A percentile compares a stretch with the other conserved stretches of the same genome.
Conservation (phyloP, 148 eudicot species). For the Mesembryanthemum crystallinum region DNA sequence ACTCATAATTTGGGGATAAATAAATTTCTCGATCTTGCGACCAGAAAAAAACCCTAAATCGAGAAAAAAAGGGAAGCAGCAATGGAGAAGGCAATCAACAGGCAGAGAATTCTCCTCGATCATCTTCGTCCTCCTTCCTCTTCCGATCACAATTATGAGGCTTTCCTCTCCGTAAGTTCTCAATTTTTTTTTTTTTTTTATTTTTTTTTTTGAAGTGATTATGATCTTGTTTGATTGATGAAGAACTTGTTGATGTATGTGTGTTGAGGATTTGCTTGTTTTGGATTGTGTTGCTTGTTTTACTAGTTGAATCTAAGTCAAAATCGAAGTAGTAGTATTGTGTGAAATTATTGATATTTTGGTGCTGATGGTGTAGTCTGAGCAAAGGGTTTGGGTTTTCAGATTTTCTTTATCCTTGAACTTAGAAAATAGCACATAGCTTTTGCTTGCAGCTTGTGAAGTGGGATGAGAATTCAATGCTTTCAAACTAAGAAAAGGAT, state of each 20-base stretch:
- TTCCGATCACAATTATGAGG: slow-evolving; percentile 33
- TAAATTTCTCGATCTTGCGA: too few relatives aligned
- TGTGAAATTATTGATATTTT: too few relatives aligned
- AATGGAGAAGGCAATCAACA: slow-evolving; percentile 49
- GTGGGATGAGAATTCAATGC: not conserved
- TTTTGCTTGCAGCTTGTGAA: not conserved
- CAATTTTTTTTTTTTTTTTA: not conserved
- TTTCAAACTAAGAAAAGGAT: not conserved
- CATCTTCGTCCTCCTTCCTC: slow-evolving; percentile 48
- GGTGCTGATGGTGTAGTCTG: too few relatives aligned
- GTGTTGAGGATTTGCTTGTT: not conserved
- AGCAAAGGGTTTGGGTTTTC: too few relatives aligned
- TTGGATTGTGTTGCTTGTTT: not conserved
- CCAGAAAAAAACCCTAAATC: too few relatives aligned
- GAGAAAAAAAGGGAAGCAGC: not conserved
- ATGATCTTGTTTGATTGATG: not conserved
- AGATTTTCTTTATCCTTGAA: not conserved
- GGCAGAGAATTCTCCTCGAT: slow-evolving; percentile 42
- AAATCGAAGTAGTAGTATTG: not conserved
- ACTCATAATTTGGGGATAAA: too few relatives aligned
- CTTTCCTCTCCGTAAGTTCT: slow-evolving; percentile 36
- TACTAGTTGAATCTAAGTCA: not conserved
- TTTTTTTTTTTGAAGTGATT: not conserved
- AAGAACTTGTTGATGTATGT: not conserved
- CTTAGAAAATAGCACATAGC: not conserved